Base-by-base conservation (phyloP, 495 filamentous ascomycete genomes). In the Penicillium parvum region DNA sequence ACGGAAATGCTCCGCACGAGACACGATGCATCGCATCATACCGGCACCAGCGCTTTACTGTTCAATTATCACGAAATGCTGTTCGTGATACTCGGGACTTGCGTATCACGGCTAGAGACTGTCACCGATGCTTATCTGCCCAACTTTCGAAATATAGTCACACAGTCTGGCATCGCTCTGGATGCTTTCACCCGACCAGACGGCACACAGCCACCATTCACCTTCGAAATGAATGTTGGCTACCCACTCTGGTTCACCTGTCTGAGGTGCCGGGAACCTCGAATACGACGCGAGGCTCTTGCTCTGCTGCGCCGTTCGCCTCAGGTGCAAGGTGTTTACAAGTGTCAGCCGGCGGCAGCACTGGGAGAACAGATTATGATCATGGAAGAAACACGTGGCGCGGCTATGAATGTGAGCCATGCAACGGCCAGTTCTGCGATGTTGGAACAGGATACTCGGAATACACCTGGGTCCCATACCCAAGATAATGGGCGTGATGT, bases 191-290 rank as follows among this genome's bases (percentile, higher is more conserved):
- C 32, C 11, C 37, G 44, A n/a, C 14, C 43, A 26, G 55, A 61
- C 23, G 54, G 59, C 1, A 51, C 45, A 7, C 53, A 61, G 17
- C 53, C 59, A 14, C 56, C 55, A 4, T 64, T 59, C 26, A 64
- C 58, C 7, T 65, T 64, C 21, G 63, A 66, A 12, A 27, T 58
- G 10, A 53, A 50, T 7, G 38, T 64, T 7, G 54, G 50, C 3
- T 20, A 55, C 6, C 57, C 59, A 3, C 50, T 61, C 1, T 61
- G 53, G 34, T 42, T 64, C 12, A 59, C 57, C 1, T 50, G 40
- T 2, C 32, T 63, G 3, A 53, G 55, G 46, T 66, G 65, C 35
- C 63, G 61, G 2, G 48, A 64, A 2, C 57, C 57, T 0, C 14
- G 6, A 5, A 30, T 60, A 10, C 47, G 65, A 2, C 54, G 61